Conservation (phyloP, 768 basidiomycete genomes). For the Trametopsis cervina region DNA sequence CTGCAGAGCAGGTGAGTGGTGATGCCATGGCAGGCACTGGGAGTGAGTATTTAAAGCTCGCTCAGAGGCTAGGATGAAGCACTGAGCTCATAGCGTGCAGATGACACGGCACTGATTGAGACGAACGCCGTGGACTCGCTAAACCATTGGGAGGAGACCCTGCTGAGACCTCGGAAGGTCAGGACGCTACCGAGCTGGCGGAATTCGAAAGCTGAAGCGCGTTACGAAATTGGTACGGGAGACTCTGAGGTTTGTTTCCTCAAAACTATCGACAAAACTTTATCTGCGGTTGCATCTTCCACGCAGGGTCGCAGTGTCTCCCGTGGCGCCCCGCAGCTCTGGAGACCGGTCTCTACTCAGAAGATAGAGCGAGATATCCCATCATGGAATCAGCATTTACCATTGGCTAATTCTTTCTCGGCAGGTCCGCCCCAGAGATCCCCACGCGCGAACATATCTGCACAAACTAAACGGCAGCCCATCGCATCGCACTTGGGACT, state of each 20-base stretch:
- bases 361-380: not conserved
- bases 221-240: constrained; percentile 4
- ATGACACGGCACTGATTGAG: constrained; percentile 11
- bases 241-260: constrained; percentile 11
- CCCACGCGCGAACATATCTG: too few relatives aligned
- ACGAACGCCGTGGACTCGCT: not conserved
- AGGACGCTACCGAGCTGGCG: constrained; percentile 7
- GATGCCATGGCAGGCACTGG: constrained; percentile 6
- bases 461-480: too few relatives aligned
- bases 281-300: too few relatives aligned
- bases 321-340: constrained; percentile 7
- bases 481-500: too few relatives aligned
- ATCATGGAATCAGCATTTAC: constrained; percentile 2
- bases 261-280: constrained; percentile 9
- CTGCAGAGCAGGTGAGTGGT: constrained; percentile 5
- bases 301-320: constrained; percentile 1
- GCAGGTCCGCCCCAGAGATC: constrained; percentile 7
- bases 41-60: constrained; percentile 3
- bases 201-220: constrained; percentile 4
- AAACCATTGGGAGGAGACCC: not conserved
- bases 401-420: constrained; percentile 6
- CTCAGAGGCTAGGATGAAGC: constrained; percentile 9
- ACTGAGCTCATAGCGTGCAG: constrained; percentile 2
- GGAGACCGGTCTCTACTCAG: constrained; percentile 1
- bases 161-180: constrained; percentile 3